Evolutionary conservation across 768 basidiomycete genomes (phyloP).

Genomic region (Rhodocollybia butyracea): DNA sequence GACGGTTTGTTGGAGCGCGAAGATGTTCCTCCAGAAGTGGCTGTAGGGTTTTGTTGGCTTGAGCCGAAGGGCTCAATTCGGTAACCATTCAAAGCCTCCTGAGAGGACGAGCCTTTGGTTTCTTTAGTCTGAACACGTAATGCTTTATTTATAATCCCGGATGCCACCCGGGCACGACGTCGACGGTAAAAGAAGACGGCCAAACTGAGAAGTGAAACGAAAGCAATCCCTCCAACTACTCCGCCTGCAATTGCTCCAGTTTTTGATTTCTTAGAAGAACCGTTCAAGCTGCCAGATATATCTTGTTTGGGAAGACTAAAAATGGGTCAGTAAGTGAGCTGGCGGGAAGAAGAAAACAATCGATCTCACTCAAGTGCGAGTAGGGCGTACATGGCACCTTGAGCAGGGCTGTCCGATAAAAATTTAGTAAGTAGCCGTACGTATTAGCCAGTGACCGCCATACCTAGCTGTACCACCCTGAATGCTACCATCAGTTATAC

Average conservation of each 20-base stretch:
- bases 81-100: not conserved
- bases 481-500: not conserved
- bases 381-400: constrained; percentile 10
- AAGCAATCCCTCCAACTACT: constrained; percentile 8
- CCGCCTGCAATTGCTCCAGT: constrained; percentile 14
- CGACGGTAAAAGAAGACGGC: constrained; percentile 12
- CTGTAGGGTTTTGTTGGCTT: not conserved
- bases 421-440: no score
- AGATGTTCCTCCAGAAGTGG: not conserved
- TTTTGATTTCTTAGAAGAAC: not conserved
- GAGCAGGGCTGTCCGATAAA: constrained; percentile 4
- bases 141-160: not conserved
- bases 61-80: constrained; percentile 1
- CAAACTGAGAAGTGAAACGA: constrained; percentile 1
- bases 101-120: not conserved
- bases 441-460: not conserved
- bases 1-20: not conserved
- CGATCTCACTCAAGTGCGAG: constrained; percentile 17
- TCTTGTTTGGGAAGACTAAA: not conserved
- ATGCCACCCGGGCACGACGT: not conserved
- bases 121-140: not conserved
- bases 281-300: not conserved
- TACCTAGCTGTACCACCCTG: constrained; percentile 1
- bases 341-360: not conserved
- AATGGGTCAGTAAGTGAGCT: not conserved